Conservation (phyloP, 305 asterid genomes). For the Fraxinus greggii region DNA sequence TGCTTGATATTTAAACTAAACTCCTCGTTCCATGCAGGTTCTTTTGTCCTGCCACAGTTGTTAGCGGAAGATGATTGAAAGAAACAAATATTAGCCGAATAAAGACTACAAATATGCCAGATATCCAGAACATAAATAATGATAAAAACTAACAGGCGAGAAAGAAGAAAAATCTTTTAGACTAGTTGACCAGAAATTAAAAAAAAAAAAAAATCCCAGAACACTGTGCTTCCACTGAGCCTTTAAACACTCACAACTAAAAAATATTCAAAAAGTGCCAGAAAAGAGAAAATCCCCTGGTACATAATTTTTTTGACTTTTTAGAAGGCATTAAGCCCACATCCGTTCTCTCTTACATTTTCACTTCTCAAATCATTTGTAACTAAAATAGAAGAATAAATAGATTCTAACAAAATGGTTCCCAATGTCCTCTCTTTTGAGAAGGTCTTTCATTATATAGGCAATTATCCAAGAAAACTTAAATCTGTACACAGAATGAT, state of each 20-base stretch:
- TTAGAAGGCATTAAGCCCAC: neutral
- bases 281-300: neutral
- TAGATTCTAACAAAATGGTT: neutral
- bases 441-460: neutral
- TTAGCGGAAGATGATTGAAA: conserved; percentile 17
- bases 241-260: neutral
- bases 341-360: neutral
- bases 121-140: neutral
- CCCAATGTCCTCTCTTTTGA: too few relatives aligned
- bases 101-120: conserved; percentile 1
- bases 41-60: conserved; percentile 73
- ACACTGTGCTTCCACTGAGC: neutral
- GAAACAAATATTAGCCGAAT: neutral
- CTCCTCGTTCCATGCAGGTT: conserved; percentile 97
- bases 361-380: conserved; percentile 6
- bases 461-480: too few relatives aligned
- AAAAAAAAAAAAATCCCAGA: neutral
- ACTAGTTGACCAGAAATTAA: neutral
- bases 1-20: conserved; percentile 77
- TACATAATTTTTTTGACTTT: neutral
- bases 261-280: neutral
- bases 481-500: too few relatives aligned
- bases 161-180: conserved; percentile 16
- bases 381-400: neutral
- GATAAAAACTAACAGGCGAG: neutral